Percentiles rank a stretch among this genome's conserved stretches.
These are phyloP conservation scores for Penicillium subrubescens DNA, from an alignment of 495 filamentous ascomycete genomes.

Conservation along the genomic window DNA sequence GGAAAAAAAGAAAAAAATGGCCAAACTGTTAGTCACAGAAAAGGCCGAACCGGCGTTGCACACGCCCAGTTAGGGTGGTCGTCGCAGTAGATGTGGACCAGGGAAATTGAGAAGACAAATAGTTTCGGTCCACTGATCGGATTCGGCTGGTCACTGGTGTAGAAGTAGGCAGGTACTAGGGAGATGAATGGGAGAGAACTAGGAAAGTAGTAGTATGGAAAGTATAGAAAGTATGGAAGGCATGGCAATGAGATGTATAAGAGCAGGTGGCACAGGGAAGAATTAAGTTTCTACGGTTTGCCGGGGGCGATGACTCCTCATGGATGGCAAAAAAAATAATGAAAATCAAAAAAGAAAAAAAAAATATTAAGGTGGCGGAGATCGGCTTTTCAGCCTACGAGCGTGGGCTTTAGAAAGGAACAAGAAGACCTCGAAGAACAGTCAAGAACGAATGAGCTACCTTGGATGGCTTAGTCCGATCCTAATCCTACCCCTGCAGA, in stretches of 20 bases:
- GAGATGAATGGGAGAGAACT: conserved; percentile 8
- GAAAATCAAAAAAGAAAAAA: not conserved
- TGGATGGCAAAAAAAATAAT: not conserved
- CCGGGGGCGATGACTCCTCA: conserved; percentile 1
- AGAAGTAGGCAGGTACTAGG: not conserved
- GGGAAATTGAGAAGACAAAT: not conserved
- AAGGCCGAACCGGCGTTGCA: conserved; percentile 34
- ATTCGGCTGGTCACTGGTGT: not conserved
- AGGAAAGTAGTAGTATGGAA: not conserved
- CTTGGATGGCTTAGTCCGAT: conserved; percentile 15
- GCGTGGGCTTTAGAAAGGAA: not conserved
- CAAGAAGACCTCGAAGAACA: not conserved
- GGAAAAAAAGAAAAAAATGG: conserved; percentile 20
- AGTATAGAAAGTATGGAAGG: not conserved
- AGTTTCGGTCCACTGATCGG: conserved; percentile 8
- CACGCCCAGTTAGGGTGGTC: conserved; percentile 11
- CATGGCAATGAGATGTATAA: not conserved
- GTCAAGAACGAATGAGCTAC: not conserved
- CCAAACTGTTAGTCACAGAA: conserved; percentile 54
- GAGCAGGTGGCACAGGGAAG: conserved; percentile 1
- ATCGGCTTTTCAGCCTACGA: not conserved
- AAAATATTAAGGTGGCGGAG: conserved; percentile 17
- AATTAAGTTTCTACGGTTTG: conserved; percentile 1
- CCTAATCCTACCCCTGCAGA: conserved; percentile 33
- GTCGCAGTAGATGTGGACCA: not conserved